Evolutionary conservation across 495 filamentous ascomycete genomes (phyloP), one percentile per base, ranked within the genome.

Genomic region (Staphylotrichum tortipilum): DNA sequence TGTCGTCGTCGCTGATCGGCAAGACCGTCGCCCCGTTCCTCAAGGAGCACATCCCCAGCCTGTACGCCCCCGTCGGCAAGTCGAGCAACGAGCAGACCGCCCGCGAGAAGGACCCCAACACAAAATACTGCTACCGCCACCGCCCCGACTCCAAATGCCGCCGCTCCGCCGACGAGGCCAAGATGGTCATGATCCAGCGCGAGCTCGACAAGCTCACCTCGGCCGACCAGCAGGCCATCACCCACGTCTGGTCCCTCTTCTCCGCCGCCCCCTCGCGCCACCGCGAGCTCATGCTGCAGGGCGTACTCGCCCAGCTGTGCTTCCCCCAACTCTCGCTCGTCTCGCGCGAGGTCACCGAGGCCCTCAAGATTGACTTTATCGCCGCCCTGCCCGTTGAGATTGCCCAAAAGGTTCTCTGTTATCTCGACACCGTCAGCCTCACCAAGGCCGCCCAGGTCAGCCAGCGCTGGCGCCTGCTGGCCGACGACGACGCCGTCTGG

Each of bases 361-460:
- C 96, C 21, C 90, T 96, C 56, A 88, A 89, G 58, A 96, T 97
- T 69, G 92, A 99, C 64, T 97, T 95, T 62, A 67, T 99, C 33
- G 79, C 79, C 30, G 89, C 90, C 12, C 74, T 99, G 2, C 92
- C 92, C 8, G 78, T 84, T 18, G 92, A 99, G 65, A 74, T 99
- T 18, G 85, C 90, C 1, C 90, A 91, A 72, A 94, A 91, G 72
- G 87, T 99, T 33, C 70, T 99, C 0, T 90, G 83, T 42, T 94
- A 85, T 58, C 81, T 99, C 34, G 94, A 99, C 61, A 94, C 91
- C 7, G 84, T 85, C 5, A 96, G 90, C n/a, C 76, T 99, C 8
- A 97, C 94, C 73, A 94, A 94, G 64, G 92, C 91, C 7, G 88
- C 94, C 3, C 94, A 96, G 66, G 94, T 99, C 31, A 95, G 88